Base-by-base conservation (phyloP, 2,329 filamentous ascomycete species). In the Trichoderma harzianum region DNA sequence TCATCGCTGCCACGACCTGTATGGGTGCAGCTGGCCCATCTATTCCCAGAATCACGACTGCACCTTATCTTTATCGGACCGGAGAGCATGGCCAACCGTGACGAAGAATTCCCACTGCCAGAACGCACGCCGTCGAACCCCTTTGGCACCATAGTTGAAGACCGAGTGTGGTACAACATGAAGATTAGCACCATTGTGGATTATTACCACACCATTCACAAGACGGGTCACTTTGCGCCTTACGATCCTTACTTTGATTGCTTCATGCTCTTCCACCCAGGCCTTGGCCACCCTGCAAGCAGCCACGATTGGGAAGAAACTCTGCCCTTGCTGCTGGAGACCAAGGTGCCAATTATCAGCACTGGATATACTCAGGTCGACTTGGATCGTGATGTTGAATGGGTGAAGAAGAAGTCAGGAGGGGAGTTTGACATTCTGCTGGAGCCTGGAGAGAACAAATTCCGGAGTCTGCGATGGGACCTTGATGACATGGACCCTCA, bases 211-310 rank as follows among this genome's bases (percentile, higher is more conserved):
- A 98, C 93, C 3, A 89, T 99, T 76, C 95, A 99, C 84, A 90
- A 94, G 80, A 93, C 95, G 0, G 92, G 94, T 62, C 89, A 95
- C 79, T 99, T 98, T 84, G 90, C 93, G 72, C 96, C 97, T 0
- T 98, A 97, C 79, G 96, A 99, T 79, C 96, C 96, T 1, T 99
- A 99, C 84, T 97, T 99, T 81, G 96, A 99, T 85, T 96, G 93
- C 82, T 97, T 99, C 79, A 91, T 99, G 78, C 88, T 98, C 66
- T 99, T 98, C 86, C 97, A 99, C 79, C 97, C 97, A 0, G 97
- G 97, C 10, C 88, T 99, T 21, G 97, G 96, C 14, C 96, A 99
- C 81, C 95, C 97, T 0, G 94, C 95, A 16, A 95, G 92, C 78
- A 93, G 93, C 67, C 93, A 97, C 78, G 96, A 99, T 81, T 99